A percentile compares a stretch with the other conserved stretches of the same genome.
Conservation (phyloP, 805 yeast genomes). For the Yamadazyma olivae region DNA sequence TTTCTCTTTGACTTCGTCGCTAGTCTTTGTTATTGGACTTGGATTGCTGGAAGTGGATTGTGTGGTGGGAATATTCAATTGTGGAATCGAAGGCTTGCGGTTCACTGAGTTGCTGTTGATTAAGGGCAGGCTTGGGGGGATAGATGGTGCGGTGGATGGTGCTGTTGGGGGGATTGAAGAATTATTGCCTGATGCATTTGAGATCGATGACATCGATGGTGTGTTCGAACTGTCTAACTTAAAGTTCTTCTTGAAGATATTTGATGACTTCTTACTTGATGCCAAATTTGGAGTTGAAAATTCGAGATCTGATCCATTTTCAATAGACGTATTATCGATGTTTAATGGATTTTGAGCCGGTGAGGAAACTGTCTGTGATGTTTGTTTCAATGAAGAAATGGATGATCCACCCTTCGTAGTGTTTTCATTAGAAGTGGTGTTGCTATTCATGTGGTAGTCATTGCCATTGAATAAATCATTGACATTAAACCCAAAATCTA, state of each 20-base stretch:
- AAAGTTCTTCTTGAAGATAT: constrained; percentile 30
- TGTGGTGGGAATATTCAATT: constrained; percentile 2
- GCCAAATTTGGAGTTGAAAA: background rate
- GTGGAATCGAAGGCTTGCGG: constrained; percentile 3
- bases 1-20: constrained; percentile 25
- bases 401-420: constrained; percentile 6
- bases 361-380: background rate
- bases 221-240: constrained; percentile 18
- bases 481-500: constrained; percentile 34
- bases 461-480: constrained; percentile 30
- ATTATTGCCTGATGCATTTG: constrained; percentile 2
- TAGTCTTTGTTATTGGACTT: constrained; percentile 2
- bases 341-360: background rate
- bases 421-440: constrained; percentile 1
- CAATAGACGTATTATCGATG: background rate
- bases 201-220: constrained; percentile 9
- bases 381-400: background rate
- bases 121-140: background rate
- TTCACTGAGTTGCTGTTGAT: background rate
- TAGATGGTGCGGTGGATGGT: background rate
- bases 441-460: constrained; percentile 15
- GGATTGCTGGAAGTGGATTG: background rate
- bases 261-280: constrained; percentile 7
- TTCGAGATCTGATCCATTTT: background rate
- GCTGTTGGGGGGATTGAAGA: constrained; percentile 3